Percentiles rank a stretch among this genome's conserved stretches.
phyloP scores from a whole-genome alignment of 2,329 filamentous ascomycete genomes.

The Blastomyces parvus region DNA sequence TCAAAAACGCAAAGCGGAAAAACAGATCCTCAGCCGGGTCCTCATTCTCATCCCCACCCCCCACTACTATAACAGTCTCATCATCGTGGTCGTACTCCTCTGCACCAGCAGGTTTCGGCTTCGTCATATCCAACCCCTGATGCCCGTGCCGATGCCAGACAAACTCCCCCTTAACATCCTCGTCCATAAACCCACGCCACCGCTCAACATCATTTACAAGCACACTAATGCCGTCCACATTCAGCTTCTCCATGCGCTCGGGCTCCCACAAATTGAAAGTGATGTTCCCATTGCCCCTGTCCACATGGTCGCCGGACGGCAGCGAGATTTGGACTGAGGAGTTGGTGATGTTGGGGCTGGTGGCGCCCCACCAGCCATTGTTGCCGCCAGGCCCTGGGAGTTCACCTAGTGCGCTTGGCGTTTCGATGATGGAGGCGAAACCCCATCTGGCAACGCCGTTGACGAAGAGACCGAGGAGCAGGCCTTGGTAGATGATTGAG shows the following conservation, averaged over 20 bases:
- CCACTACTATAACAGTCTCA: not conserved
- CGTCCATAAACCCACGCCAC: conserved; percentile 48
- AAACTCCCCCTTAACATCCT: conserved; percentile 39
- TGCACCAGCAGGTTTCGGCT: not conserved
- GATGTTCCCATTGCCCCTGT: conserved; percentile 36
- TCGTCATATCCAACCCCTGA: conserved; percentile 29
- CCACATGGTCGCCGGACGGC: conserved; percentile 27
- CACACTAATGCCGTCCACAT: conserved; percentile 49
- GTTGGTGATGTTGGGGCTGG: conserved; percentile 46
- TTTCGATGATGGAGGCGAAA: conserved; percentile 81
- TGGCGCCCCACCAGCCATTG: conserved; percentile 36
- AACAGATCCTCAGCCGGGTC: conserved; percentile 35
- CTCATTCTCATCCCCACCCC: not conserved
- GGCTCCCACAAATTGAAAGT: conserved; percentile 37
- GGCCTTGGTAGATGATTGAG: conserved; percentile 75
- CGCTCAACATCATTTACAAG: conserved; percentile 56
- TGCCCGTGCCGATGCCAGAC: conserved; percentile 41
- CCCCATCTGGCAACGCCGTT: conserved; percentile 93
- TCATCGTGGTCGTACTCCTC: conserved; percentile 17
- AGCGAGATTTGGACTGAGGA: conserved; percentile 37
- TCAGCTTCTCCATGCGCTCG: conserved; percentile 30
- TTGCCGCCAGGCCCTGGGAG: conserved; percentile 34
- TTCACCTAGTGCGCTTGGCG: conserved; percentile 56
- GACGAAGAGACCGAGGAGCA: conserved; percentile 83
- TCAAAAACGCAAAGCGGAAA: conserved; percentile 41